Conservation (phyloP, 768 basidiomycete species). For the Trametes punicea region DNA sequence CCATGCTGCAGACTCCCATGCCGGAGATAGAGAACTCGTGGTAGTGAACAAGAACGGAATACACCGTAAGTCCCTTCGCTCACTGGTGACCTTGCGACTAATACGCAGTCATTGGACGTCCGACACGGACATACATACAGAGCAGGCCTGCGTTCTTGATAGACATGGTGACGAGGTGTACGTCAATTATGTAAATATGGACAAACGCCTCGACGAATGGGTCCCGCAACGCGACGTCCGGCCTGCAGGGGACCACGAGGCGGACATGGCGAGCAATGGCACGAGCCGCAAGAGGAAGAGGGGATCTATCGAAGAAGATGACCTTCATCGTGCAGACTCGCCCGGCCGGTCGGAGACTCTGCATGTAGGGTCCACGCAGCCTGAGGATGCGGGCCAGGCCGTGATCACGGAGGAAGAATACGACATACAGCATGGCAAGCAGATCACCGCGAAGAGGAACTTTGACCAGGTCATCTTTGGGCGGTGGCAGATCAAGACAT, state of each 20-base stretch:
- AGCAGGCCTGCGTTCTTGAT: constrained; percentile 51
- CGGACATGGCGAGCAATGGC: constrained; percentile 22
- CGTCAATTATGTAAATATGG: constrained; percentile 69
- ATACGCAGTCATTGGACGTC: too few relatives aligned
- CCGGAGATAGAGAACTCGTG: constrained; percentile 13
- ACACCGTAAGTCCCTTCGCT: constrained; percentile 16
- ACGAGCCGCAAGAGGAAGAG: constrained; percentile 28
- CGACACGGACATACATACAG: too few relatives aligned
- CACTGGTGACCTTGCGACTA: too few relatives aligned
- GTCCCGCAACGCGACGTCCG: constrained; percentile 45
- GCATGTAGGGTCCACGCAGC: constrained; percentile 10
- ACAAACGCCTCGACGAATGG: constrained; percentile 79
- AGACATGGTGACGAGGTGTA: constrained; percentile 51
- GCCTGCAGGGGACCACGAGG: constrained; percentile 28
- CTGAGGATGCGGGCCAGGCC: constrained; percentile 17
- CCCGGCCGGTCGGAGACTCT: constrained; percentile 3
- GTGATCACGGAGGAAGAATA: constrained; percentile 65
- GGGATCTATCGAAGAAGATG: constrained; percentile 6
- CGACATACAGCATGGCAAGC: constrained; percentile 64
- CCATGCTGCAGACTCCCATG: constrained; percentile 9
- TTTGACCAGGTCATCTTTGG: constrained; percentile 87
- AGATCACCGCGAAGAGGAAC: constrained; percentile 69
- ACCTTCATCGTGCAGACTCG: constrained; percentile 10
- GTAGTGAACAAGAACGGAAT: constrained; percentile 22
- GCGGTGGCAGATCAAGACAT: constrained; percentile 83